These are phyloP conservation scores for Ceratobasidium sp. DNA, from an alignment of 1,284 basidiomycete species.

Conservation along the genomic window DNA sequence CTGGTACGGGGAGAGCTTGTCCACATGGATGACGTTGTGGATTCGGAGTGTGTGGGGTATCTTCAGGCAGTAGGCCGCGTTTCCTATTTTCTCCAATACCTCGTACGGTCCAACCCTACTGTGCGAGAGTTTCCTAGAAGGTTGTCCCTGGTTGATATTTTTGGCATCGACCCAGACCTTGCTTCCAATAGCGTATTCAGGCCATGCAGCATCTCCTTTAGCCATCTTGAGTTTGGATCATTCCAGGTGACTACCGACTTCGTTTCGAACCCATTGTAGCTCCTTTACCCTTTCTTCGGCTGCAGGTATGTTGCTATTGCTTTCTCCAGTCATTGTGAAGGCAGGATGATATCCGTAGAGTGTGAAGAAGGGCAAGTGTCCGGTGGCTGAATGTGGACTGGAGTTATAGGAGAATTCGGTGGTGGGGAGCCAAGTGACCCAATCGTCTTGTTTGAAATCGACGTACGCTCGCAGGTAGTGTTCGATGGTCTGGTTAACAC, in stretches of 20 bases:
- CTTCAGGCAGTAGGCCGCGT: constrained; percentile 50
- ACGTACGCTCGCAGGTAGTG: constrained; percentile 44
- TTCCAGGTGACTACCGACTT: neutral
- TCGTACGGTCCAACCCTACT: constrained; percentile 53
- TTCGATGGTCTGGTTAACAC: constrained; percentile 50
- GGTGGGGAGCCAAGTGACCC: constrained; percentile 44
- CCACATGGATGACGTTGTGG: constrained; percentile 54
- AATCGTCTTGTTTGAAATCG: constrained; percentile 45
- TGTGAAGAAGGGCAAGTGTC: constrained; percentile 47
- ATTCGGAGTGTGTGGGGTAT: constrained; percentile 51
- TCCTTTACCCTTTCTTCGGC: neutral
- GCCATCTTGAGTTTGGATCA: neutral
- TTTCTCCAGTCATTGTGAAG: neutral
- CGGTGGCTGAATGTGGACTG: constrained; percentile 26
- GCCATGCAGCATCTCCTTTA: neutral
- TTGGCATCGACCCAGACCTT: constrained; percentile 48
- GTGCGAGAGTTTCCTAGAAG: constrained; percentile 52
- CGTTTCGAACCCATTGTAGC: neutral
- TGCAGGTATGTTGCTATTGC: neutral
- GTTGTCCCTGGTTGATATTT: constrained; percentile 50
- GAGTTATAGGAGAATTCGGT: constrained; percentile 46
- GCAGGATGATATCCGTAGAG: neutral
- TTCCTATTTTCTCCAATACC: constrained; percentile 49
- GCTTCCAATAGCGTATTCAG: neutral
- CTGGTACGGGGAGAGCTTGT: constrained; percentile 45